phyloP scores from a whole-genome alignment of 2,329 filamentous ascomycete species.

The Shiraia sp. region DNA sequence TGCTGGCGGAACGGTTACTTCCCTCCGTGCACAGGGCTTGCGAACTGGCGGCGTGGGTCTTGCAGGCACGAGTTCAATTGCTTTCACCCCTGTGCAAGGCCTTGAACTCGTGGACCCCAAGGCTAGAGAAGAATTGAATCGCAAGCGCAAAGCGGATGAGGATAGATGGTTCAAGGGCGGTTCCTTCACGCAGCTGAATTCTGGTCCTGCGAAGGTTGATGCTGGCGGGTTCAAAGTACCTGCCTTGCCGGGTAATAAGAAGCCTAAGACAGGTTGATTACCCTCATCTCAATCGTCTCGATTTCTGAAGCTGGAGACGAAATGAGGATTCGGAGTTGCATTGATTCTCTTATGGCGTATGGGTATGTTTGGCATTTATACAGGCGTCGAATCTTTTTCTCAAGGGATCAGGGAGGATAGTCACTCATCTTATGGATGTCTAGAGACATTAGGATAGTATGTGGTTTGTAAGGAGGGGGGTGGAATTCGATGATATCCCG shows the following conservation, averaged over 20 bases:
- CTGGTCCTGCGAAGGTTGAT: conserved; percentile 48
- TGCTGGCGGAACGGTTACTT: conserved; percentile 64
- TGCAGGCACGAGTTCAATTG: conserved; percentile 70
- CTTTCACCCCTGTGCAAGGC: conserved; percentile 93
- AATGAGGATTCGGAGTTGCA: too few relatives aligned
- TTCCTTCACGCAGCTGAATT: conserved; percentile 87
- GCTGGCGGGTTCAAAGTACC: conserved; percentile 82
- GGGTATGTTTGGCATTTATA: too few relatives aligned
- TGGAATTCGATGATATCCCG: too few relatives aligned
- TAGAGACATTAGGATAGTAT: too few relatives aligned
- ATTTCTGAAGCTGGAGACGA: too few relatives aligned
- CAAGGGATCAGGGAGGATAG: too few relatives aligned
- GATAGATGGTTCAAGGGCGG: conserved; percentile 97
- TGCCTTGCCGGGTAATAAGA: conserved; percentile 71
- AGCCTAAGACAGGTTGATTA: conserved; percentile 41
- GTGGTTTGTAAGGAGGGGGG: too few relatives aligned
- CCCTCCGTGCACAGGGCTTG: conserved; percentile 79
- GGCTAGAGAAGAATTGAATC: conserved; percentile 80
- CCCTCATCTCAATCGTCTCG: too few relatives aligned
- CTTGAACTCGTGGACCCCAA: conserved; percentile 95
- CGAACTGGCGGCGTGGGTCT: conserved; percentile 80
- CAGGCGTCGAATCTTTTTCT: too few relatives aligned
- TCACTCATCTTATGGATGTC: too few relatives aligned
- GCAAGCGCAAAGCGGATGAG: conserved; percentile 91
- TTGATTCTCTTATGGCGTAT: too few relatives aligned